Evolutionary conservation across 371 early-diverging fungal genomes (phyloP), one percentile per base, ranked within the genome.

Genomic region (Zopfochytrium polystomum): DNA sequence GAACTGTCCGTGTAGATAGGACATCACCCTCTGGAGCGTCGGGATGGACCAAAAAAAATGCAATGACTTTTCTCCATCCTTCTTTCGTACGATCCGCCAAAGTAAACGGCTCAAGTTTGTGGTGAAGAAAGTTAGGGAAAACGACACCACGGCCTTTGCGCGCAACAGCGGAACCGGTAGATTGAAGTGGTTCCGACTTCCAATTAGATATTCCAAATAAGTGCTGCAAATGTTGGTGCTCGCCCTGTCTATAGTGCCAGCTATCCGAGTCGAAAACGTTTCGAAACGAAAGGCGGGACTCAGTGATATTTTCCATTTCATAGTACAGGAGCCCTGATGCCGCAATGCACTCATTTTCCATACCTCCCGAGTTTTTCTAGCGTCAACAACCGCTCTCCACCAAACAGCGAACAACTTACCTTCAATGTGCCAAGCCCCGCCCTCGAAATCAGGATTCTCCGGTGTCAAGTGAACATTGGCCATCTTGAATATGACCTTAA

Each of bases 401-500:
- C n/a, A n/a, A n/a, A n/a, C n/a, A n/a, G n/a, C n/a, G n/a, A n/a
- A n/a, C n/a, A n/a, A n/a, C n/a, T n/a, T 83, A 15, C 52, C 52
- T 52, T 86, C 85, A 1, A 85, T 65, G 43, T 86, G 85, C 87
- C 87, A 87, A 30, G 48, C 47, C 2, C 82, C 82, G 9, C 85
- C 87, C 18, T 31, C 25, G 59, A 79, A 82, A 1, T 20, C 58
- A 0, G 85, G 80, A 26, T 77, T 77, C 42, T 78, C 81, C 13
- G 84, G 86, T 4, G 81, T 78, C 55, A 87, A 62, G 38, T 71
- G 65, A 33, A 85, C 81, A 59, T 65, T 76, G 32, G 84, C 82
- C 49, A 86, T 62, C 64, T 86, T 86, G 70, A 84, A 75, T 23
- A 87, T 86, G 27, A 87, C 86, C 50, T 88, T 85, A 6, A 86